phyloP scores from a whole-genome alignment of 345 rosid species.

The Salix purpurea region DNA sequence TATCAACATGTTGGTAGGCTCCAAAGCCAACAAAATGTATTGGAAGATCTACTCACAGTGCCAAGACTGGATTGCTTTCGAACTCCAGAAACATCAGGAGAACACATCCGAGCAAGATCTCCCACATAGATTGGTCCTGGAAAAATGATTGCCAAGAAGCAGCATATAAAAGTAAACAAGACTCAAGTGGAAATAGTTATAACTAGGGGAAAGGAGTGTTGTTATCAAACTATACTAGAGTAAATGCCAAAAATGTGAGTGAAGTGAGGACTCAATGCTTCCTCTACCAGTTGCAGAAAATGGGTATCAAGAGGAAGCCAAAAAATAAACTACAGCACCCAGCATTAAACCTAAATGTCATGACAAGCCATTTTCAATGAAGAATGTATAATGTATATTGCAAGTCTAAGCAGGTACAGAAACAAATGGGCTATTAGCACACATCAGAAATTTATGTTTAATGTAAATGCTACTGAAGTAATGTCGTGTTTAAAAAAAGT shows the following conservation, averaged over 20 bases:
- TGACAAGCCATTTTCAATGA: not conserved
- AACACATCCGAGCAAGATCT: constrained; percentile 42
- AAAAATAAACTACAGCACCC: not conserved
- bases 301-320: not conserved
- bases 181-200: not conserved
- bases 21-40: not conserved
- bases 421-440: not conserved
- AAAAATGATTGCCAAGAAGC: constrained; percentile 20
- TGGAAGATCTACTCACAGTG: constrained; percentile 50
- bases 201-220: not conserved
- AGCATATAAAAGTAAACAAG: not conserved
- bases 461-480: not conserved
- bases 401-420: not conserved
- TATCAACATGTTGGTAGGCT: not conserved
- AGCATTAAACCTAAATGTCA: not conserved
- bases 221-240: not conserved
- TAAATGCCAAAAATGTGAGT: not conserved
- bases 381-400: not conserved
- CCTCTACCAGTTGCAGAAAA: not conserved
- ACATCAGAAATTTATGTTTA: not conserved
- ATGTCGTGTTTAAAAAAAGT: not conserved
- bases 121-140: constrained; percentile 57
- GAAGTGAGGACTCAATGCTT: not conserved
- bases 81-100: constrained; percentile 44
- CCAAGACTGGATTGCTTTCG: constrained; percentile 37